These are phyloP conservation scores for Lipomyces sp. DNA, from an alignment of 805 yeast genomes.

Conservation along the genomic window DNA sequence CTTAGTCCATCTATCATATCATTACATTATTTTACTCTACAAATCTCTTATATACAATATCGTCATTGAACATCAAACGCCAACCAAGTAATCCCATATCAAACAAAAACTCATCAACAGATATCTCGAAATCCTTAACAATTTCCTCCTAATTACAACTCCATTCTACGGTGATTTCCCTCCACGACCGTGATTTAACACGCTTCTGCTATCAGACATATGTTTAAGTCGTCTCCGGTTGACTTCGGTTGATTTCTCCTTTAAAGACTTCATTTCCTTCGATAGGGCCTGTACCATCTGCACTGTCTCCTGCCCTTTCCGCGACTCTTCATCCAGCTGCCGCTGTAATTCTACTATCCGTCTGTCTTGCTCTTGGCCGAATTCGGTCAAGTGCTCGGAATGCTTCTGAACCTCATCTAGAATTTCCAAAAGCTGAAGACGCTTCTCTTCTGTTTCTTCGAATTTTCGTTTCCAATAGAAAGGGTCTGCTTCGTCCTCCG, in stretches of 20 bases:
- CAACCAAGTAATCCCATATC: not conserved
- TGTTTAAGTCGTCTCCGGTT: slow-evolving; percentile 20
- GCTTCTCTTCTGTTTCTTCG: slow-evolving; percentile 20
- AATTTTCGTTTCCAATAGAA: slow-evolving; percentile 20
- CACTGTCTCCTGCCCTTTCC: slow-evolving; percentile 13
- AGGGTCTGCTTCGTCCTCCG: slow-evolving; percentile 5
- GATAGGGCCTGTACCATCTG: slow-evolving; percentile 12
- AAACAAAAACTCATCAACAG: not conserved
- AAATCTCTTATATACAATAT: not conserved
- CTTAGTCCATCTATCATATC: not conserved
- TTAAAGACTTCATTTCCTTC: slow-evolving; percentile 20
- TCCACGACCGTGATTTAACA: not conserved
- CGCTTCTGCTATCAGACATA: slow-evolving; percentile 4
- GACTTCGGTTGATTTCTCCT: slow-evolving; percentile 19
- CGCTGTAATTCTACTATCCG: slow-evolving; percentile 12
- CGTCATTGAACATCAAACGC: not conserved
- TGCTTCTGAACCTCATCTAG: slow-evolving; percentile 22
- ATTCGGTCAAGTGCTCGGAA: slow-evolving; percentile 20
- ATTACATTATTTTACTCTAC: not conserved
- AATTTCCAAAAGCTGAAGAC: slow-evolving; percentile 5
- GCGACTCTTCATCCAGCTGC: slow-evolving; percentile 14
- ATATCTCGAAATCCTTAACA: not conserved
- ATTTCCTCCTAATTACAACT: not conserved
- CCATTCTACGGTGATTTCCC: not conserved
- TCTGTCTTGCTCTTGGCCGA: slow-evolving; percentile 21